Evolutionary conservation across 2,329 filamentous ascomycete species (phyloP).

Genomic region (Bipolaris oryzae): DNA sequence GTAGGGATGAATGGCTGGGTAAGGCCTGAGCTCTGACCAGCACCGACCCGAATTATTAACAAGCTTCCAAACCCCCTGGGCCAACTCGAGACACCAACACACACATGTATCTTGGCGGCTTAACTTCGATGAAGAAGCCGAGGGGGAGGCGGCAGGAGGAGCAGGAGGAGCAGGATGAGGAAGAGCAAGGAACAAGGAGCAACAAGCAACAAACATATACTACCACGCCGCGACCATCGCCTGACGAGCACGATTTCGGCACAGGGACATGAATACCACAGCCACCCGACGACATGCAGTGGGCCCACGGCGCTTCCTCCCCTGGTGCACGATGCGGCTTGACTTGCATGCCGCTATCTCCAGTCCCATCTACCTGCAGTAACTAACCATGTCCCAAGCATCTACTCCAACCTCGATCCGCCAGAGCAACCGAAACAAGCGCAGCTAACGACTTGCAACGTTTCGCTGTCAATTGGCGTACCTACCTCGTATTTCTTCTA

Average conservation of each 20-base stretch:
- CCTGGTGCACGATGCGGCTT: slow-evolving; percentile 10
- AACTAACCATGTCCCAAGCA: neutral
- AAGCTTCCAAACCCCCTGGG: slow-evolving; percentile 2
- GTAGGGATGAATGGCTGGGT: neutral
- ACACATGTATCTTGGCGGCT: neutral
- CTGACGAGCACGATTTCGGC: neutral
- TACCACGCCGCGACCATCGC: neutral
- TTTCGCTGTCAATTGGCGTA: neutral
- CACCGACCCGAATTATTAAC: slow-evolving; percentile 4
- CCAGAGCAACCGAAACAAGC: neutral
- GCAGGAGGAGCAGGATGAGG: neutral
- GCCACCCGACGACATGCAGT: slow-evolving; percentile 1
- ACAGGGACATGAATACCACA: neutral
- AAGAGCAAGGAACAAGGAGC: slow-evolving; percentile 5
- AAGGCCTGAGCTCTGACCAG: slow-evolving; percentile 16
- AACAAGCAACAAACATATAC: neutral
- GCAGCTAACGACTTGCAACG: neutral
- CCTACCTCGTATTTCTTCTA: neutral
- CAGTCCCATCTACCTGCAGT: neutral
- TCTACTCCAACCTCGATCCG: neutral
- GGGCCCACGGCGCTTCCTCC: slow-evolving; percentile 17
- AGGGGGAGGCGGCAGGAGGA: neutral
- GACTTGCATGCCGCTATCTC: slow-evolving; percentile 11
- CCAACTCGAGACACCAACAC: neutral
- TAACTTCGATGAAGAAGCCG: neutral